Evolutionary conservation across 2,329 filamentous ascomycete species (phyloP).

Genomic region (Bertia moriformis): DNA sequence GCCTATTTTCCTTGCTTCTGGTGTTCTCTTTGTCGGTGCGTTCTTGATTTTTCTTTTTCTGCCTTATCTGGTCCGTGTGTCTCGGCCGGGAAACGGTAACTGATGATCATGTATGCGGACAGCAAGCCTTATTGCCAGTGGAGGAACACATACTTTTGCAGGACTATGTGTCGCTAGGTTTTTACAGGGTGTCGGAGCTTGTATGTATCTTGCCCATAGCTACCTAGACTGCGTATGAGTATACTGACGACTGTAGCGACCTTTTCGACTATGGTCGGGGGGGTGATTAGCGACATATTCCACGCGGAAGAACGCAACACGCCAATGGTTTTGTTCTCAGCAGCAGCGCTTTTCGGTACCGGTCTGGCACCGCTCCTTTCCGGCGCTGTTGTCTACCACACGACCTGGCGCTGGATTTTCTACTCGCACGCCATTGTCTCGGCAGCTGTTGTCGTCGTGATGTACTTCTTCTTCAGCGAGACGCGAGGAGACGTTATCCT

Average conservation of each 20-base stretch:
- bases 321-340: constrained; percentile 82
- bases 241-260: constrained; percentile 18
- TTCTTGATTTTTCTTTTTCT: too few relatives aligned
- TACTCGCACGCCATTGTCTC: constrained; percentile 68
- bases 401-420: constrained; percentile 75
- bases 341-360: constrained; percentile 62
- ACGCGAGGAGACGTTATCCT: constrained; percentile 70
- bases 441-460: constrained; percentile 18
- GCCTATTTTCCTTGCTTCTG: constrained; percentile 65
- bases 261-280: constrained; percentile 84
- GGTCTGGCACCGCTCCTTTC: constrained; percentile 63
- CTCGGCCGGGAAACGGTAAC: constrained; percentile 6
- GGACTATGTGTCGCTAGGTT: constrained; percentile 68
- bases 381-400: constrained; percentile 52
- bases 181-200: constrained; percentile 62
- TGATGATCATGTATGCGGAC: constrained; percentile 8
- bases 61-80: too few relatives aligned
- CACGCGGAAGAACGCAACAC: constrained; percentile 66
- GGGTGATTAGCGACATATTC: constrained; percentile 78
- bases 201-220: constrained; percentile 25
- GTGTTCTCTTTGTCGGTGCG: constrained; percentile 48
- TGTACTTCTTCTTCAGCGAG: constrained; percentile 58
- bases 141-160: constrained; percentile 50
- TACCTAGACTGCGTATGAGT: constrained; percentile 8
- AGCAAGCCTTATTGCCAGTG: constrained; percentile 55